phyloP scores from a whole-genome alignment of 192 early-diverging fungal species.

The Obelidium mucronatum region DNA sequence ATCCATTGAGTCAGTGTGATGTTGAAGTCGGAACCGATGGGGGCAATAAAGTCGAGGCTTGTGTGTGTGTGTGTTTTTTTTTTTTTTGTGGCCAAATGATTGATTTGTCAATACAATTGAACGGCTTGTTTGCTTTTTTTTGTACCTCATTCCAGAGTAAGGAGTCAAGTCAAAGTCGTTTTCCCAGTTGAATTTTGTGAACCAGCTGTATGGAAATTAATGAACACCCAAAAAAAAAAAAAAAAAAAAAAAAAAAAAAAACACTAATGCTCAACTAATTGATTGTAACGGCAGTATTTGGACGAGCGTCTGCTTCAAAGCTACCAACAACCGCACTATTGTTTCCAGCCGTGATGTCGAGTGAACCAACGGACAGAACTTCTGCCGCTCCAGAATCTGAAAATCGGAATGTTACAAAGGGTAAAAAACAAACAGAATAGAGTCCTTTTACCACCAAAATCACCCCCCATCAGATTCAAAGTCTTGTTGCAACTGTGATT shows the following conservation, averaged over 20 bases:
- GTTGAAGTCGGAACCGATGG: slow-evolving; percentile 27
- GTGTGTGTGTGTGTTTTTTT: neutral
- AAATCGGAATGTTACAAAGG: neutral
- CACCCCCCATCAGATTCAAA: slow-evolving; percentile 14
- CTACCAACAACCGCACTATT: neutral
- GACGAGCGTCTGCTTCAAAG: slow-evolving; percentile 7
- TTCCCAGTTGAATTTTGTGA: slow-evolving; percentile 32
- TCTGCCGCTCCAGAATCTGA: neutral
- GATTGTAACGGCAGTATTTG: slow-evolving; percentile 9
- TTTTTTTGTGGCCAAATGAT: too few relatives aligned
- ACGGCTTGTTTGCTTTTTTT: neutral
- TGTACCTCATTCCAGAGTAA: slow-evolving; percentile 11
- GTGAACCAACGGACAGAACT: slow-evolving; percentile 2
- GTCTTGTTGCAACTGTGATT: slow-evolving; percentile 32
- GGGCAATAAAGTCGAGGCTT: slow-evolving; percentile 20
- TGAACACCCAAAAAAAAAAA: too few relatives aligned
- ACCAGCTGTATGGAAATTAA: slow-evolving; percentile 9
- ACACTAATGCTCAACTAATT: slow-evolving; percentile 32
- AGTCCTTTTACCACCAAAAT: slow-evolving; percentile 18
- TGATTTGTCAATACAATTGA: too few relatives aligned
- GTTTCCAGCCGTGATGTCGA: neutral
- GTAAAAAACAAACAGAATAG: neutral
- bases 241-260: too few relatives aligned
- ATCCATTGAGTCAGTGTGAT: slow-evolving; percentile 34
- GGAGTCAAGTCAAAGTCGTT: slow-evolving; percentile 33